These are phyloP conservation scores for Erythrobasidium yunnanense DNA, from an alignment of 768 basidiomycete species.

Conservation along the genomic window DNA sequence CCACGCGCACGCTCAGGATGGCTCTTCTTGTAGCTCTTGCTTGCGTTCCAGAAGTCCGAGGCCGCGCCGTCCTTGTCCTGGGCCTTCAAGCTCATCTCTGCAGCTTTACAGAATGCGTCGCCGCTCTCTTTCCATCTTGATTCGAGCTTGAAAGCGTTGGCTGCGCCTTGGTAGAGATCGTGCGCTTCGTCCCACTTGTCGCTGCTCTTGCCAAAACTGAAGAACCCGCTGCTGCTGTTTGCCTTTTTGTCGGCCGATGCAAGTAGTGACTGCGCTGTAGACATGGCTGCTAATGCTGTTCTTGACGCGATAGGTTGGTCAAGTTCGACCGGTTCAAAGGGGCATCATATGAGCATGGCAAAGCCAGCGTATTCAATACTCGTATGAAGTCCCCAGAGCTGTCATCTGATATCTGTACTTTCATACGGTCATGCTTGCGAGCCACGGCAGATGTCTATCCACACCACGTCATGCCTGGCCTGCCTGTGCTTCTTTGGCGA, in stretches of 20 bases:
- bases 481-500: background rate
- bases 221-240: slow-evolving; percentile 50
- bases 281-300: slow-evolving; percentile 5
- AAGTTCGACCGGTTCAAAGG: no score
- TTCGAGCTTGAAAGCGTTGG: slow-evolving; percentile 65
- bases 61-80: slow-evolving; percentile 88
- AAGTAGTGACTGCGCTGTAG: slow-evolving; percentile 45
- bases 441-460: no score
- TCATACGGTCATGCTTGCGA: no score
- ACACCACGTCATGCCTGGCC: no score
- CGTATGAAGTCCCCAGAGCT: no score
- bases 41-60: slow-evolving; percentile 96
- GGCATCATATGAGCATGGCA: no score
- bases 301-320: no score
- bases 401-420: no score
- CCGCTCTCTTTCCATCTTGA: slow-evolving; percentile 85
- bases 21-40: slow-evolving; percentile 86
- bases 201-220: slow-evolving; percentile 50
- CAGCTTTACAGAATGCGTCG: slow-evolving; percentile 82
- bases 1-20: slow-evolving; percentile 62
- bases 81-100: slow-evolving; percentile 80
- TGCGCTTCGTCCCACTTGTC: slow-evolving; percentile 90
- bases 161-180: slow-evolving; percentile 87
- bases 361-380: no score
- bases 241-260: slow-evolving; percentile 91